Evolutionary conservation across 2,329 filamentous ascomycete species (phyloP).

Genomic region (Rhexocercosporidium sp.): DNA sequence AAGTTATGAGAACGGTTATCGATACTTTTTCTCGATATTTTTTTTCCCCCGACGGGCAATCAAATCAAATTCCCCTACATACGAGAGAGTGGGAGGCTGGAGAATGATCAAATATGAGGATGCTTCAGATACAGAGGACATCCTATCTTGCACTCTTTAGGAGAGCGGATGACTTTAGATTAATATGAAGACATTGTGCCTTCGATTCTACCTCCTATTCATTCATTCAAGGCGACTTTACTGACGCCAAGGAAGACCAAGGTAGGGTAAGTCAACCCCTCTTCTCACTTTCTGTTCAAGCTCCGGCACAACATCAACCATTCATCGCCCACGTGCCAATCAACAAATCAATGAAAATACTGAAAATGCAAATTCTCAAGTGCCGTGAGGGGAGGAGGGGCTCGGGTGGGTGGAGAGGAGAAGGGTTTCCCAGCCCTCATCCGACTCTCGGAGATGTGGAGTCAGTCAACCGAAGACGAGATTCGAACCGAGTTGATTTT

Average conservation of each 20-base stretch:
- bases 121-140: neutral
- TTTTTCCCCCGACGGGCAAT: neutral
- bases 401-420: neutral
- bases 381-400: neutral
- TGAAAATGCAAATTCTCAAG: neutral
- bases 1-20: slow-evolving; percentile 12
- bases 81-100: neutral
- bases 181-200: slow-evolving; percentile 16
- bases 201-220: neutral
- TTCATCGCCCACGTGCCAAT: neutral
- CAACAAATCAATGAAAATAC: neutral
- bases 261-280: neutral
- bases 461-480: neutral
- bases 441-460: neutral
- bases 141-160: neutral
- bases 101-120: neutral
- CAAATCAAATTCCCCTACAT: neutral
- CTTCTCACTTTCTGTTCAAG: neutral
- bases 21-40: slow-evolving; percentile 8
- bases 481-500: no score
- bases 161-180: slow-evolving; percentile 1
- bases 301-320: neutral
- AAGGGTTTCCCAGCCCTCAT: slow-evolving; percentile 4
- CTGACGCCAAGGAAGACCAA: neutral
- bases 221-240: neutral